Evolutionary conservation across 805 yeast species (phyloP).

Genomic region (Debaryomyces prosopidis): DNA sequence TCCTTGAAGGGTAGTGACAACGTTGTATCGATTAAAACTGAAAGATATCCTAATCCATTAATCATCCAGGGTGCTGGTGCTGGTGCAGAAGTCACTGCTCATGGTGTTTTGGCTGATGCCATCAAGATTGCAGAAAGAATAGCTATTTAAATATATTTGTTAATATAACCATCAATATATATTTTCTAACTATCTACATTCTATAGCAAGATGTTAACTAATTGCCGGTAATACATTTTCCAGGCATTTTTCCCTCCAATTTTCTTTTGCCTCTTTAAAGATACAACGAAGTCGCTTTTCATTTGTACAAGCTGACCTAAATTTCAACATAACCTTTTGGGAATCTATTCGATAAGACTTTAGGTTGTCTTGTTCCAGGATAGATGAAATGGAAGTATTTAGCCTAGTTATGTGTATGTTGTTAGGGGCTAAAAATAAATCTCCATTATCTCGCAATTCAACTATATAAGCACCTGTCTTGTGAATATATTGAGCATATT

Average conservation of each 20-base stretch:
- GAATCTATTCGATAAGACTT: constrained; percentile 53
- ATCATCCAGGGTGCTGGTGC: constrained; percentile 98
- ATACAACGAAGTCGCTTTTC: constrained; percentile 47
- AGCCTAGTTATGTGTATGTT: constrained; percentile 78
- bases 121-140: constrained; percentile 89
- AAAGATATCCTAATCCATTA: constrained; percentile 90
- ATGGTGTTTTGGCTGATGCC: constrained; percentile 91
- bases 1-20: constrained; percentile 94
- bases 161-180: constrained; percentile 3
- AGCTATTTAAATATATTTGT: constrained; percentile 33
- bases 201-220: constrained; percentile 3
- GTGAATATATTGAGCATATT: constrained; percentile 87
- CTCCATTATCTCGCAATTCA: constrained; percentile 78
- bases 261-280: constrained; percentile 58
- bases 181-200: neutral
- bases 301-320: constrained; percentile 61
- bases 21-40: constrained; percentile 86
- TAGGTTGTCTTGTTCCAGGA: constrained; percentile 27
- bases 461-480: constrained; percentile 86
- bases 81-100: constrained; percentile 72
- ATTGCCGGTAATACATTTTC: constrained; percentile 16
- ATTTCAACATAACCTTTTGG: constrained; percentile 70
- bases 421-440: constrained; percentile 81
- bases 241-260: constrained; percentile 36
- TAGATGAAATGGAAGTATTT: constrained; percentile 39